Conservation (phyloP, 129 eudicot species). For the Heracleum sosnowskyi region DNA sequence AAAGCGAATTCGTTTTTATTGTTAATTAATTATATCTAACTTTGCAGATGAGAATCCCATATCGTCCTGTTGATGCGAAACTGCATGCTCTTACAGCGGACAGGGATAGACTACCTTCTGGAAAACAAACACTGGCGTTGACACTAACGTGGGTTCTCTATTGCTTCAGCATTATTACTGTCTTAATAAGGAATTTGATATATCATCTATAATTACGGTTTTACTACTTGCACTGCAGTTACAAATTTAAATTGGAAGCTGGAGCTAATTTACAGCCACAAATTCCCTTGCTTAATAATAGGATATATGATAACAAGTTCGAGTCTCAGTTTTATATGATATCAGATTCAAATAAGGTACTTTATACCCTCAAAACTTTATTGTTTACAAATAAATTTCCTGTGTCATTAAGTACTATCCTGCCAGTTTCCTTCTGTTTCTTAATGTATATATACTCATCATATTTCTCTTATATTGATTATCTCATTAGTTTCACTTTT, state of each 20-base stretch:
- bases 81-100: constrained; percentile 69
- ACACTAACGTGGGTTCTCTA: constrained; percentile 65
- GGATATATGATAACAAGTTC: constrained; percentile 89
- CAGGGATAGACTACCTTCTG: constrained; percentile 88
- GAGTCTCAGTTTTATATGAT: constrained; percentile 99
- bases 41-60: constrained; percentile 80
- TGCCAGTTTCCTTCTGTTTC: neutral
- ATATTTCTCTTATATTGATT: neutral
- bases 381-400: neutral
- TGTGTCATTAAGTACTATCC: neutral
- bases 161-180: neutral
- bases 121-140: constrained; percentile 87
- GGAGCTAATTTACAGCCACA: constrained; percentile 77
- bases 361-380: neutral
- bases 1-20: too few relatives aligned
- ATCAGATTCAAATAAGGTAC: constrained; percentile 92
- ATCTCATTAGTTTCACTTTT: neutral
- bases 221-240: constrained; percentile 43
- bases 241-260: constrained; percentile 89
- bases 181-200: neutral
- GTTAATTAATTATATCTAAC: neutral
- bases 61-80: constrained; percentile 70
- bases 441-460: neutral
- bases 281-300: constrained; percentile 87
- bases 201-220: constrained; percentile 9